Evolutionary conservation across 1,284 basidiomycete species (phyloP), one percentile per base, ranked within the genome.

Genomic region (Lignosus rhinocerotis): DNA sequence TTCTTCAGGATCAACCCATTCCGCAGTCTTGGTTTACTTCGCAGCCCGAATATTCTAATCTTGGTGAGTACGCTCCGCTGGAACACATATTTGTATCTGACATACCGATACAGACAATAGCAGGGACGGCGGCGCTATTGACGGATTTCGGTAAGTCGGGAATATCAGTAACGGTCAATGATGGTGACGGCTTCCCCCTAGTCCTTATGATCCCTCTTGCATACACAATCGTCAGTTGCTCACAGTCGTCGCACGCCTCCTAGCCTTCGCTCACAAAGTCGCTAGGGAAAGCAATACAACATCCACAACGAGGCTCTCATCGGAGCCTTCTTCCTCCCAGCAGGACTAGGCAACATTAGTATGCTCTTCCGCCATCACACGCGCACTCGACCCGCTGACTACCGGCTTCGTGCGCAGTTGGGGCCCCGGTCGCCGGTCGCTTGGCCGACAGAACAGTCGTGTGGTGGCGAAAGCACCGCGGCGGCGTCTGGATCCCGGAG

Each of bases 271-370:
- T 47, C 2, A 51, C 21, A 1, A 30, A 39, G 2, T 11, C 11
- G 2, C 16, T 39, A 87, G 83, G 82, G 82, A 41, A 75, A 74
- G 1, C 77, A 78, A 30, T 91, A 88, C 68, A 72, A 78, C 53
- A 85, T 91, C 53, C 69, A 70, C 8, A 87, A 85, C 67, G 78
- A 81, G 53, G 85, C 82, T 0, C 49, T 87, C 21, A 74, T 87
- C 14, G 87, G 88, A 4, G 76, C 78, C 1, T 78, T 86, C 58
- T 88, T 86, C 71, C 74, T 88, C 14, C 81, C 84, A 0, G 75
- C 72, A 5, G 87, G 88, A 1, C 36, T 82, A 3, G 88, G 88
- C 1, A 89, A 88, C 65, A 76, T 87, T 50, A 67, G 82, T 85
- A 56, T 17, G 77, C 69, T 19, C n/a, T 30, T 38, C 32, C 14